Evolutionary conservation across 129 eudicot species (phyloP).

Genomic region (Daucus carota): DH1_v3.0 NC_030383.2:49773501-49774000

Average conservation of each 20-base stretch:
- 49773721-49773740: not conserved
- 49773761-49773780: constrained; percentile 88
- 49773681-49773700: not conserved
- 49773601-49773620: constrained; percentile 96
- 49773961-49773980: too few species aligned
- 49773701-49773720: constrained; percentile 1
- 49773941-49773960: too few species aligned
- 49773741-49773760: constrained; percentile 61
- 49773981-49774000: too few species aligned
- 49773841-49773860: not conserved
- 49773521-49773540: constrained; percentile 91
- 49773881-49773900: not conserved
- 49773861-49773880: too few species aligned
- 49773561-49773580: constrained; percentile 77
- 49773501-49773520: constrained; percentile 82
- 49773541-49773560: constrained; percentile 85
- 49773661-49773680: constrained; percentile 21
- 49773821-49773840: not conserved
- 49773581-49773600: constrained; percentile 96
- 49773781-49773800: constrained; percentile 96
- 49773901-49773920: too few species aligned
- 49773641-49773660: constrained; percentile 98
- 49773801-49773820: constrained; percentile 80
- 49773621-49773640: constrained; percentile 95
- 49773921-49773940: too few species aligned